Base-by-base conservation (phyloP, 2,329 filamentous ascomycete species). In the Cytospora mali region DNA sequence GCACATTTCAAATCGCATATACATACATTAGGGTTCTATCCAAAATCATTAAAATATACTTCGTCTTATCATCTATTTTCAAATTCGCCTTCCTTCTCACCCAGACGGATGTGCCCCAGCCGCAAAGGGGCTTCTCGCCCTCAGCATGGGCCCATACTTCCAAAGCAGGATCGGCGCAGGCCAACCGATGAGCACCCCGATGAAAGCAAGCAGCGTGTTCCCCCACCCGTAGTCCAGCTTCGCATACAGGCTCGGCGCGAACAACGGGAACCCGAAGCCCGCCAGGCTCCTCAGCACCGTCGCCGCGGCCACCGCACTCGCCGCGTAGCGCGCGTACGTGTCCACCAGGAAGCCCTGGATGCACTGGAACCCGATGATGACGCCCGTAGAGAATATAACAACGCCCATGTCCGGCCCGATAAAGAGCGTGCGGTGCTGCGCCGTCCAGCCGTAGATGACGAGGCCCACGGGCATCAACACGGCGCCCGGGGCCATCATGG, bases 401-500 rank as follows among this genome's bases (percentile, higher is more conserved):
- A 74, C 73, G n/a, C 80, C 80, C 50, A 80, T 71, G 66, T 81
- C 75, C 46, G 79, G 79, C 1, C 72, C 74, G 58, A 81, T 76
- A 79, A 79, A 82, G 69, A 80, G 78, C 5, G 73, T 75, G 55
- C 71, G 72, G 62, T 68, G 69, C 69, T 81, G 71, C 18, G 77
- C 77, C 2, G 76, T 76, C 79, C 79, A 82, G 27, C 77, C 78
- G 69, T 80, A 81, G 54, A 79, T 70, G 52, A 82, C 62, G 55
- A 82, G 70, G 14, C 80, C 79, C n/a, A 73, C 60, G 7, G 79
- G 78, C 6, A 80, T 70, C 14, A 80, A 66, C n/a, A 84, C 66
- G 0, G 77, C 75, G 1, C 80, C 83, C 2, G 83, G 76, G 27
- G 85, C 77, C 78, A 88, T 83, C 2, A 82, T 77, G 0, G 84